Conservation (phyloP, 257 asterid species). For the Jacaranda copaia region DNA sequence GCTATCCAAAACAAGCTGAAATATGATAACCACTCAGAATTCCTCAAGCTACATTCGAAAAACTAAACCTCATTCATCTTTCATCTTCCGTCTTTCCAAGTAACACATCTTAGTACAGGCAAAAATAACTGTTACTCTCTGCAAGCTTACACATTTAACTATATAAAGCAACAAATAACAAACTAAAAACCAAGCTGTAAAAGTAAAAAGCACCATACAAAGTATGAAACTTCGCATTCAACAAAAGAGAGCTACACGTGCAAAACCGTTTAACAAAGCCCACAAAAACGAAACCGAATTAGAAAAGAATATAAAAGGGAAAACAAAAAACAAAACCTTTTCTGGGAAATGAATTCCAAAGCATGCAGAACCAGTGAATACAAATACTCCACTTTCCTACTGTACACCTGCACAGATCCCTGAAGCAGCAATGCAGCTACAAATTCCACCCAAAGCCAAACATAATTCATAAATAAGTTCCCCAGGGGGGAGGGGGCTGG, state of each 20-base stretch:
- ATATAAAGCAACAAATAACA: slow-evolving; percentile 7
- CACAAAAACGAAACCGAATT: not conserved
- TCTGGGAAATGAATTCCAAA: slow-evolving; percentile 85
- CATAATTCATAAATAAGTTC: slow-evolving; percentile 8
- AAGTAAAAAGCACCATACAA: not conserved
- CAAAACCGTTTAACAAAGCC: not conserved
- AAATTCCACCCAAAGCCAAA: slow-evolving; percentile 36
- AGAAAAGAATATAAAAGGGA: not conserved
- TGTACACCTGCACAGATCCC: slow-evolving; percentile 96
- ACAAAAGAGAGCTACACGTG: not conserved
- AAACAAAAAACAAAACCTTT: slow-evolving; percentile 64
- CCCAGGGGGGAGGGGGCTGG: not conserved
- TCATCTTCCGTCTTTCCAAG: slow-evolving; percentile 23
- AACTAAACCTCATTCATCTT: not conserved
- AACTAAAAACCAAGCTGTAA: not conserved
- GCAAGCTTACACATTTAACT: not conserved
- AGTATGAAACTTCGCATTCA: slow-evolving; percentile 2
- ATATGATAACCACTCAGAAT: slow-evolving; percentile 3
- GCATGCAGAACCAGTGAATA: slow-evolving; percentile 89
- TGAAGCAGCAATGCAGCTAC: slow-evolving; percentile 98
- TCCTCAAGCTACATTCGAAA: not conserved
- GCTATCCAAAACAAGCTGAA: not conserved
- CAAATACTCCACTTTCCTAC: slow-evolving; percentile 95
- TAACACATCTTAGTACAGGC: slow-evolving; percentile 3
- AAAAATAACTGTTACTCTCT: not conserved